Evolutionary conservation across 164 flowering plant genomes (phyloP).

Genomic region (Berberis thunbergii): DNA sequence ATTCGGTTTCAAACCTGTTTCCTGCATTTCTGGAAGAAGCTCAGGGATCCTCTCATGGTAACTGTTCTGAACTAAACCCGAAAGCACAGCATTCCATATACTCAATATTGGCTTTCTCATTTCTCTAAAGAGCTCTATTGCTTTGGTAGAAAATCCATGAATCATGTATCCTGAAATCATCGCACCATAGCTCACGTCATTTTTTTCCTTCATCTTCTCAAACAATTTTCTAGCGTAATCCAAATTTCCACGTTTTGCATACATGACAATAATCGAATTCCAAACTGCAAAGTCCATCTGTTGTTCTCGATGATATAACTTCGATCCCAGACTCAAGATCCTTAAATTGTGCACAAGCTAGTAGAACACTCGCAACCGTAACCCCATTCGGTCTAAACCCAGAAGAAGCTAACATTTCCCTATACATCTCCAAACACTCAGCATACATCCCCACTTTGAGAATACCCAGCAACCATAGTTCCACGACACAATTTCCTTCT

Average conservation of each 20-base stretch:
- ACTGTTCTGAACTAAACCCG: conserved; percentile 70
- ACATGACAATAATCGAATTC: conserved; percentile 57
- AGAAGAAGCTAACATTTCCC: conserved; percentile 36
- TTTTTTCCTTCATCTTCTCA: conserved; percentile 50
- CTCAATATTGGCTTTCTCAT: conserved; percentile 43
- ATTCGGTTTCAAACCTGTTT: conserved; percentile 45
- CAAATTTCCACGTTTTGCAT: conserved; percentile 77
- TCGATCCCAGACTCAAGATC: conserved; percentile 64
- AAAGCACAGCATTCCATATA: conserved; percentile 71
- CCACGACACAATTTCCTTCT: conserved; percentile 75
- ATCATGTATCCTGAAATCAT: conserved; percentile 67
- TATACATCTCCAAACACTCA: conserved; percentile 49
- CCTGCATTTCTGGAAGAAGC: conserved; percentile 47
- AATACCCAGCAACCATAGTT: conserved; percentile 77
- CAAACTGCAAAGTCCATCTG: conserved; percentile 37
- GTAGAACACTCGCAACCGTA: conserved; percentile 55
- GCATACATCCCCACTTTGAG: conserved; percentile 51
- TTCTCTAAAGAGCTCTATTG: conserved; percentile 43
- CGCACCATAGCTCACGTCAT: conserved; percentile 54
- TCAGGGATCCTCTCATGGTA: conserved; percentile 29
- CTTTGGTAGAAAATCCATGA: conserved; percentile 62
- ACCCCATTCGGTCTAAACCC: conserved; percentile 34
- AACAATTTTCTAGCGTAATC: conserved; percentile 62
- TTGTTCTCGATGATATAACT: conserved; percentile 30
- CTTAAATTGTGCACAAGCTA: conserved; percentile 60